phyloP scores from a whole-genome alignment of 176 grass and related monocot species.

The Zea mays region Zm-B73-REFERENCE-NAM-5.0 NC_050102.1:181612001-181612500 shows the following conservation, averaged over 20 bases:
- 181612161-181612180: conserved; percentile 59
- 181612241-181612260: conserved; percentile 44
- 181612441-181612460: conserved; percentile 73
- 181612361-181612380: conserved; percentile 70
- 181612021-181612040: conserved; percentile 73
- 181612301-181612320: conserved; percentile 61
- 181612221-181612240: conserved; percentile 52
- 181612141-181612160: conserved; percentile 75
- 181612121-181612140: conserved; percentile 72
- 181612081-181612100: conserved; percentile 65
- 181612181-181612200: conserved; percentile 50
- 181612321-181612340: conserved; percentile 62
- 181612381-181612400: conserved; percentile 68
- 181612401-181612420: conserved; percentile 57
- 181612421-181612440: conserved; percentile 77
- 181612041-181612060: conserved; percentile 76
- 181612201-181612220: conserved; percentile 65
- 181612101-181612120: conserved; percentile 81
- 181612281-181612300: conserved; percentile 52
- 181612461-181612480: conserved; percentile 69
- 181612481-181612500: conserved; percentile 73
- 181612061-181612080: conserved; percentile 61
- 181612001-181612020: conserved; percentile 54
- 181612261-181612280: conserved; percentile 37
- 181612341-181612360: conserved; percentile 71